A percentile compares a stretch with the other conserved stretches of the same genome.
Conservation (phyloP, 2,329 filamentous ascomycete species). For the Chaetoscypha palmicola region DNA sequence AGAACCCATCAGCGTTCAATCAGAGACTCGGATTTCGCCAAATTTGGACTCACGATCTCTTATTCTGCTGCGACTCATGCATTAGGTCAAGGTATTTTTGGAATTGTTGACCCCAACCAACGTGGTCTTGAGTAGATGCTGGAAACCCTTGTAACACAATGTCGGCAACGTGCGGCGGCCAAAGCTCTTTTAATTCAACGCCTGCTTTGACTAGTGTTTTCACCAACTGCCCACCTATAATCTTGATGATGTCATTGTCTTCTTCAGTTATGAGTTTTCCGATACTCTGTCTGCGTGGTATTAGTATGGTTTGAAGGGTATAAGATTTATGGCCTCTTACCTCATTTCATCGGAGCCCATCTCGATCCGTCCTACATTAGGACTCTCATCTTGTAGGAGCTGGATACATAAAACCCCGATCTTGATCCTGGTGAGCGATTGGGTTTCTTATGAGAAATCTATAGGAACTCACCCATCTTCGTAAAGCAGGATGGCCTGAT, state of each 20-base stretch:
- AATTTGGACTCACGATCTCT: too few species aligned
- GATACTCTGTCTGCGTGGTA: slow-evolving; percentile 16
- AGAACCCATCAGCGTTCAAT: too few species aligned
- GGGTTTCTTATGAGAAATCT: too few species aligned
- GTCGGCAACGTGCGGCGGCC: slow-evolving; percentile 14
- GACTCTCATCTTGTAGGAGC: slow-evolving; percentile 16
- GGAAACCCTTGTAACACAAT: slow-evolving; percentile 20
- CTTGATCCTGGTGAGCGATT: too few species aligned
- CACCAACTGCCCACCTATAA: slow-evolving; percentile 23
- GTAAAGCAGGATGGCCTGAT: slow-evolving; percentile 10
- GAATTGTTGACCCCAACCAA: slow-evolving; percentile 22
- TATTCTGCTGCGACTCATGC: not conserved
- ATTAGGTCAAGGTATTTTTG: slow-evolving; percentile 20
- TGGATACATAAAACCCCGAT: slow-evolving; percentile 26
- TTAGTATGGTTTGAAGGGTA: slow-evolving; percentile 1
- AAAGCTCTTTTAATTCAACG: slow-evolving; percentile 15
- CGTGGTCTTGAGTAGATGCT: slow-evolving; percentile 7
- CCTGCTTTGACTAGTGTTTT: slow-evolving; percentile 12
- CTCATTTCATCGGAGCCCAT: slow-evolving; percentile 18
- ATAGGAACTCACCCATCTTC: slow-evolving; percentile 29
- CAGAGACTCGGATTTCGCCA: too few species aligned
- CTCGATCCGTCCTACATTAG: slow-evolving; percentile 16
- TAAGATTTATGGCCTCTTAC: slow-evolving; percentile 10
- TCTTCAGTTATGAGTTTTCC: slow-evolving; percentile 21
- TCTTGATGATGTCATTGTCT: slow-evolving; percentile 22